Evolutionary conservation across 139 green algal genomes (phyloP).

Genomic region (Astrephomene gubernaculifera): DNA sequence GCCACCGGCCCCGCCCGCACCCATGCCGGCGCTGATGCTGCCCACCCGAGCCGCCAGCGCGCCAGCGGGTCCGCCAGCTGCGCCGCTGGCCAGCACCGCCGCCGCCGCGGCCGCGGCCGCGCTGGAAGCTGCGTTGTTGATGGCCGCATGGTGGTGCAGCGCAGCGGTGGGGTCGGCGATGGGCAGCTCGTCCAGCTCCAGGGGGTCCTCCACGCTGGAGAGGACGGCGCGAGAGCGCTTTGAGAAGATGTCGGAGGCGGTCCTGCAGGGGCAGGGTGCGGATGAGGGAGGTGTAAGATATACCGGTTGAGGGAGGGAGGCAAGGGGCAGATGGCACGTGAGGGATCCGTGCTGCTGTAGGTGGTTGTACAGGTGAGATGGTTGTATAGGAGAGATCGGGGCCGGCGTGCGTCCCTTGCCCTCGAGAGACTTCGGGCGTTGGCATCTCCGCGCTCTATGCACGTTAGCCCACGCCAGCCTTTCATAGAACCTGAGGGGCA

Average conservation of each 20-base stretch:
- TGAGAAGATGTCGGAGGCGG: neutral
- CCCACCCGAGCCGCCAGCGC: neutral
- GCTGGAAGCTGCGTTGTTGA: constrained; percentile 4
- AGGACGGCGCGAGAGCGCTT: neutral
- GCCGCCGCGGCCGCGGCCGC: neutral
- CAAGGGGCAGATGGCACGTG: too few relatives aligned
- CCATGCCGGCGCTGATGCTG: neutral
- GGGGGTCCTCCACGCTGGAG: neutral
- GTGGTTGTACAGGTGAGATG: too few relatives aligned
- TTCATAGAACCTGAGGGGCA: too few relatives aligned
- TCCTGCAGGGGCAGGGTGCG: constrained; percentile 6
- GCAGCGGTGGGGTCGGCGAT: constrained; percentile 3
- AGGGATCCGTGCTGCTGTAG: too few relatives aligned
- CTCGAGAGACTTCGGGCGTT: too few relatives aligned
- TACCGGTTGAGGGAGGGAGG: too few relatives aligned
- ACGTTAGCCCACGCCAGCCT: too few relatives aligned
- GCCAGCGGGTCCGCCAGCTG: too few relatives aligned
- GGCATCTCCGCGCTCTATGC: too few relatives aligned
- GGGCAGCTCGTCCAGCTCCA: constrained; percentile 37
- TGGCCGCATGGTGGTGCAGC: neutral
- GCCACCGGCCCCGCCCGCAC: neutral
- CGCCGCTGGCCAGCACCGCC: neutral
- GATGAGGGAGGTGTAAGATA: too few relatives aligned
- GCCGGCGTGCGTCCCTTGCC: too few relatives aligned
- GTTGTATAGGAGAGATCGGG: too few relatives aligned